These are phyloP conservation scores for Skeletonema menzelii DNA, from an alignment of 108 stramenopile species.

Conservation along the genomic window DNA sequence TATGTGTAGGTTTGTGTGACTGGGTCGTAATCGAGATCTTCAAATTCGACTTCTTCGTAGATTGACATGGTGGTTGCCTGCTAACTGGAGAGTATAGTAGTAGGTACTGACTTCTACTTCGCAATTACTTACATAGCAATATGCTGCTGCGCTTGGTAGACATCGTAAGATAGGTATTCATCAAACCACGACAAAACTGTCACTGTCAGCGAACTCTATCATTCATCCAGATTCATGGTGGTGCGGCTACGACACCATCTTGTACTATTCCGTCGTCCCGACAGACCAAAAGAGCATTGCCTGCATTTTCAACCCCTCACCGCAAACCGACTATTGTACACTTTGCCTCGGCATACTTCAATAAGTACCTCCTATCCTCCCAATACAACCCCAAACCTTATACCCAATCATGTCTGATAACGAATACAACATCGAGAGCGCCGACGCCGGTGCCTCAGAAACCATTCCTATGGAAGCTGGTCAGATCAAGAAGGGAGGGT, in stretches of 20 bases:
- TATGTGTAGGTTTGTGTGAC: constrained; percentile 81
- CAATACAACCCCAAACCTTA: background rate
- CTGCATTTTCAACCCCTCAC: background rate
- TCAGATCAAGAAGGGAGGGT: constrained; percentile 95
- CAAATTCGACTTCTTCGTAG: constrained; percentile 97
- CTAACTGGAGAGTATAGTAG: too few relatives aligned
- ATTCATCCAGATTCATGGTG: too few relatives aligned
- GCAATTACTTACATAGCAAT: background rate
- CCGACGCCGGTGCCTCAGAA: constrained; percentile 91
- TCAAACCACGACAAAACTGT: too few relatives aligned
- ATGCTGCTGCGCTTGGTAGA: background rate
- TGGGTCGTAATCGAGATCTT: constrained; percentile 92
- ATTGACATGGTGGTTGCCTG: constrained; percentile 66
- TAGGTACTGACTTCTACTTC: too few relatives aligned
- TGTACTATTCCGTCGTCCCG: background rate
- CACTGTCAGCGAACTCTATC: too few relatives aligned
- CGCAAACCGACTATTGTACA: background rate
- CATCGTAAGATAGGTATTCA: too few relatives aligned
- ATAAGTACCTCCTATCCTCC: background rate
- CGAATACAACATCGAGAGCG: constrained; percentile 82
- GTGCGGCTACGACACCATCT: background rate
- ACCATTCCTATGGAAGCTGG: constrained; percentile 95
- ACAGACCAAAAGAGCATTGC: constrained; percentile 2
- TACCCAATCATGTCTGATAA: constrained; percentile 75
- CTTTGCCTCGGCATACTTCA: background rate